Conservation (phyloP, 2,329 filamentous ascomycete genomes). For the Lomentospora prolificans region DNA sequence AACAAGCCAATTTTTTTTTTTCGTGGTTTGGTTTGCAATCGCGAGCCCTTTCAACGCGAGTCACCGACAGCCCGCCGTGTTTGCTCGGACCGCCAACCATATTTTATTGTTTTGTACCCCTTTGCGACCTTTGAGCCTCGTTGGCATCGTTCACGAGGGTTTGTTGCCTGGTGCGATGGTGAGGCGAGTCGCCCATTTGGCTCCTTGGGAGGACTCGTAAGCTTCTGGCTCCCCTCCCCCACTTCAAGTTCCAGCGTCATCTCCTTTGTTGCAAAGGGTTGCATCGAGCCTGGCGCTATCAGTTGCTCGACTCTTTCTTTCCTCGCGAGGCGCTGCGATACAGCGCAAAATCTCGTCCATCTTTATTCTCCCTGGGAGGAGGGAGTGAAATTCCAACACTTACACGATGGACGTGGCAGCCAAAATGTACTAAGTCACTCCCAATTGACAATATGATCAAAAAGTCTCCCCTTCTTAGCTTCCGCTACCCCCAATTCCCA, state of each 20-base stretch:
- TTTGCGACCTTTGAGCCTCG: background rate
- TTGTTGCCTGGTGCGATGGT: background rate
- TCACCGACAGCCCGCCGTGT: too few relatives aligned
- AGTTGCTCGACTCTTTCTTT: too few relatives aligned
- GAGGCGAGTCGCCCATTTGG: background rate
- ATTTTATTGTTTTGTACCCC: too few relatives aligned
- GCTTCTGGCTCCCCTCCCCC: background rate
- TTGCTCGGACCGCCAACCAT: too few relatives aligned
- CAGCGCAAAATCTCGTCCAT: background rate
- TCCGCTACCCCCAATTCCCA: background rate
- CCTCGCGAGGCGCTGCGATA: too few relatives aligned
- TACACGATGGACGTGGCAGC: background rate
- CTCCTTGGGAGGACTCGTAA: background rate
- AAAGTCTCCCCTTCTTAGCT: background rate
- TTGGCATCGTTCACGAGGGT: too few relatives aligned
- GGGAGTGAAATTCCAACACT: background rate
- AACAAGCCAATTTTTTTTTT: background rate
- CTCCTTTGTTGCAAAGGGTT: too few relatives aligned
- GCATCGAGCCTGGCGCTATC: too few relatives aligned
- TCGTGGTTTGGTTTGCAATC: too few relatives aligned
- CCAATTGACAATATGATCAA: too few relatives aligned
- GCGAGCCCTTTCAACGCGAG: too few relatives aligned
- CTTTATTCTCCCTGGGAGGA: background rate
- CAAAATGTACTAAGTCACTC: background rate
- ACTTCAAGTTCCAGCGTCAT: too few relatives aligned